These are phyloP conservation scores for Chenopodium formosanum DNA, from an alignment of 148 eudicot genomes.

Conservation along the genomic window DNA sequence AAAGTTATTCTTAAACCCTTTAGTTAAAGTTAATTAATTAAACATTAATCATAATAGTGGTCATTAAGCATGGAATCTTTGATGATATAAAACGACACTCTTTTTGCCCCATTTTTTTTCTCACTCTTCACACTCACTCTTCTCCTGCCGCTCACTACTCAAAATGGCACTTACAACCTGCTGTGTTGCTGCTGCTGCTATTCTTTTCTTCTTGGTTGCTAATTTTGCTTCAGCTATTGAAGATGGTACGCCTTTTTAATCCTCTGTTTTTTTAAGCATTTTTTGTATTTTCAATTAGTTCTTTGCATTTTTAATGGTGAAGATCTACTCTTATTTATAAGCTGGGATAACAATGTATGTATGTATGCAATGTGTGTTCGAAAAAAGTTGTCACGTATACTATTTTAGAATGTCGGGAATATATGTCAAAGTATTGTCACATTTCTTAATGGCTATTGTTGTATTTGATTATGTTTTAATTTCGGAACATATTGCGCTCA, in stretches of 20 bases:
- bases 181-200: neutral
- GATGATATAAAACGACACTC: slow-evolving; percentile 26
- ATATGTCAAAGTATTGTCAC: neutral
- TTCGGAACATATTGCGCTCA: no score
- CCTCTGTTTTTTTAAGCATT: neutral
- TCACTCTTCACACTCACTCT: neutral
- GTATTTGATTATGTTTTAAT: no score
- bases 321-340: neutral
- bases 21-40: neutral
- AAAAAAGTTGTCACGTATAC: no score
- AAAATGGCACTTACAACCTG: no score
- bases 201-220: slow-evolving; percentile 9
- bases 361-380: no score
- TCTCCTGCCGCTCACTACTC: neutral
- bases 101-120: neutral
- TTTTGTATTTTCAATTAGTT: neutral
- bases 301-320: neutral
- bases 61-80: slow-evolving; percentile 28
- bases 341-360: no score
- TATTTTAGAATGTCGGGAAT: no score
- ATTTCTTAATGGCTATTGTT: neutral
- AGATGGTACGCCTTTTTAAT: slow-evolving; percentile 24
- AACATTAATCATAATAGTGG: neutral
- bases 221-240: slow-evolving; percentile 19
- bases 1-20: neutral